Evolutionary conservation across 257 asterid genomes (phyloP).

Genomic region (Ajuga chamaepitys): DNA sequence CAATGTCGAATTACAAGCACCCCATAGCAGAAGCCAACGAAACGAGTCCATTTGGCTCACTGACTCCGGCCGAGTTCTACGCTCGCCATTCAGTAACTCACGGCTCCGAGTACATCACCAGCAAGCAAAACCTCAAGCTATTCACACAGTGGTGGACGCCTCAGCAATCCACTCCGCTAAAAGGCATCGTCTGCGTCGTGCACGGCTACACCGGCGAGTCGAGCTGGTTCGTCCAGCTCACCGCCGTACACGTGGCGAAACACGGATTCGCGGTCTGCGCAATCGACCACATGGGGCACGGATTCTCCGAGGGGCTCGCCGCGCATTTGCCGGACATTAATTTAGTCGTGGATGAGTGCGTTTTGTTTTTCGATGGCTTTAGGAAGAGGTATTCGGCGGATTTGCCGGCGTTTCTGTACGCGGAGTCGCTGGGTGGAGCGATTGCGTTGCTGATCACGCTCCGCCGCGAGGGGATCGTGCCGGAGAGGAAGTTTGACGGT

Average conservation of each 20-base stretch:
- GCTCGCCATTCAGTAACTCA: conserved; percentile 63
- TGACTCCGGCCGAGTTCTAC: conserved; percentile 66
- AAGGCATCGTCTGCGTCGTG: conserved; percentile 65
- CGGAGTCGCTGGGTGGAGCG: conserved; percentile 93
- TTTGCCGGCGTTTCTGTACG: conserved; percentile 63
- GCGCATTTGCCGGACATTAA: conserved; percentile 77
- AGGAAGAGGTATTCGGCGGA: conserved; percentile 35
- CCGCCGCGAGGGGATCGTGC: conserved; percentile 45
- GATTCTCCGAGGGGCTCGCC: conserved; percentile 72
- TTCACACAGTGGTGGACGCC: conserved; percentile 98
- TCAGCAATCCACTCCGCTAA: conserved; percentile 26
- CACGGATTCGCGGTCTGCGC: conserved; percentile 96
- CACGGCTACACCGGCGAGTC: conserved; percentile 99
- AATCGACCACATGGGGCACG: conserved; percentile 94
- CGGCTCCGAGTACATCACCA: conserved; percentile 65
- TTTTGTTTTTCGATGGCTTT: conserved; percentile 48
- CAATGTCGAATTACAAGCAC: conserved; percentile 45
- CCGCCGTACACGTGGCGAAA: conserved; percentile 56
- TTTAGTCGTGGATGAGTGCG: conserved; percentile 72
- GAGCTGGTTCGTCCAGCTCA: conserved; percentile 91
- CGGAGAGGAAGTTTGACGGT: conserved; percentile 58
- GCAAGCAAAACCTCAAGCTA: conserved; percentile 59
- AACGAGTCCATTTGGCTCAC: conserved; percentile 64
- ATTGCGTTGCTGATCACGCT: conserved; percentile 73
- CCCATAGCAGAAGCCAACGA: conserved; percentile 83